Conservation (phyloP, 371 early-diverging fungal species). For the Mucor sp. region DNA sequence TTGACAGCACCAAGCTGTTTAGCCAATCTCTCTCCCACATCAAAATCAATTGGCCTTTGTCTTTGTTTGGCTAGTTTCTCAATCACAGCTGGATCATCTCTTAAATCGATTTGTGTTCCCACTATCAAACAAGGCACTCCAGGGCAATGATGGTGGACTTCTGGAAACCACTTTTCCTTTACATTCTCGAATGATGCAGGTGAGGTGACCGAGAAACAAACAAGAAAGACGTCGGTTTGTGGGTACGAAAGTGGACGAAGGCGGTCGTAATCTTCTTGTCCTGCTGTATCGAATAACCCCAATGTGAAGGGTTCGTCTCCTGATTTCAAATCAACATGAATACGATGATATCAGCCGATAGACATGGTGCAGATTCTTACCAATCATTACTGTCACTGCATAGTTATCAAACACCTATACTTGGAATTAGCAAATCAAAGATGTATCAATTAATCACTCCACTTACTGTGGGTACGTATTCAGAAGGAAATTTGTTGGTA, state of each 20-base stretch:
- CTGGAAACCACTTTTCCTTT: conserved; percentile 88
- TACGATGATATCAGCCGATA: too few species aligned
- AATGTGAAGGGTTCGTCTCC: conserved; percentile 85
- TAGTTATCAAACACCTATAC: conserved; percentile 98
- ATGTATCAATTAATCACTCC: not conserved
- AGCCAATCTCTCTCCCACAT: conserved; percentile 87
- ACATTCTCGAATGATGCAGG: conserved; percentile 94
- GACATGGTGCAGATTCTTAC: conserved; percentile 27
- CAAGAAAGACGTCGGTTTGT: conserved; percentile 93
- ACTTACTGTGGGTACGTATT: conserved; percentile 97
- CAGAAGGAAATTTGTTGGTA: conserved; percentile 98
- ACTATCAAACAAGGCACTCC: conserved; percentile 97
- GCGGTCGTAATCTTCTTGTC: conserved; percentile 98
- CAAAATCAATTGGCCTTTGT: conserved; percentile 81
- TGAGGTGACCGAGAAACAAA: conserved; percentile 95
- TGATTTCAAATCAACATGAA: not conserved
- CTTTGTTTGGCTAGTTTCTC: conserved; percentile 84
- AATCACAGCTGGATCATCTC: conserved; percentile 82
- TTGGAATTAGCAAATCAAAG: not conserved
- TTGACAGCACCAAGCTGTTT: conserved; percentile 91
- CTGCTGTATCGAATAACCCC: conserved; percentile 97
- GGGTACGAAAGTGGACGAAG: conserved; percentile 95
- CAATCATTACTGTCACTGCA: conserved; percentile 98
- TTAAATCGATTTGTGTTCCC: conserved; percentile 95
- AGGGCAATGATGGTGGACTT: conserved; percentile 97